Evolutionary conservation across 495 filamentous ascomycete species (phyloP).

Genomic region (Podospora fimiseda): DNA sequence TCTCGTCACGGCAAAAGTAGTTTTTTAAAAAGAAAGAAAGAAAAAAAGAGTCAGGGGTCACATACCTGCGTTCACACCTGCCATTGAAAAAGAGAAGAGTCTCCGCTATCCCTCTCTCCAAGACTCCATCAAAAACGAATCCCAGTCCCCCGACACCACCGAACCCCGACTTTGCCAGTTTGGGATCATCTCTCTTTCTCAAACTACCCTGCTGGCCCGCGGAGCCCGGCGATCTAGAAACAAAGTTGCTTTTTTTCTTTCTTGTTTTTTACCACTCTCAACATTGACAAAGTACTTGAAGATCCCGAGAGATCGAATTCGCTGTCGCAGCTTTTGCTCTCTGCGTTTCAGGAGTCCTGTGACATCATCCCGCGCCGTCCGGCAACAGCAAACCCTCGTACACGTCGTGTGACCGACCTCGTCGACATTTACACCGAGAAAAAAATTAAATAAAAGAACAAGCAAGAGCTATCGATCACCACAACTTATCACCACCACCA

Average conservation of each 20-base stretch:
- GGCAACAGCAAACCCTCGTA: not conserved
- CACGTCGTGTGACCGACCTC: constrained; percentile 3
- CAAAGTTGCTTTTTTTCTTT: too few species aligned
- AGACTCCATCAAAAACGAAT: constrained; percentile 1
- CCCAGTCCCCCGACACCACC: not conserved
- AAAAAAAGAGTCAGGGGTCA: not conserved
- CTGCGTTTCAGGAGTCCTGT: constrained; percentile 6
- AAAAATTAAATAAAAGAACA: too few species aligned
- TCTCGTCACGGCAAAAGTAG: not conserved
- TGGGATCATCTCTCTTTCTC: not conserved
- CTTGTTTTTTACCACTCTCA: too few species aligned
- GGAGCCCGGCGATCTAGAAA: not conserved
- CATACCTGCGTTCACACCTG: too few species aligned
- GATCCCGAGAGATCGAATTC: too few species aligned
- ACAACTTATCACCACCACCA: not conserved
- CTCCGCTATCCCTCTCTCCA: not conserved
- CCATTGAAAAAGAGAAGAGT: too few species aligned
- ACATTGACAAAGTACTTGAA: too few species aligned
- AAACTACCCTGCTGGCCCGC: not conserved
- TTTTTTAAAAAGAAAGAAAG: too few species aligned
- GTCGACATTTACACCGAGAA: not conserved
- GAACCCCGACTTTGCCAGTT: not conserved
- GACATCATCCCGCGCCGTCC: constrained; percentile 12
- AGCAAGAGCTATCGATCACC: too few species aligned
- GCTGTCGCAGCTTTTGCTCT: not conserved